These are phyloP conservation scores for Lachancea nothofagi DNA, from an alignment of 805 yeast genomes.

Conservation along the genomic window DNA sequence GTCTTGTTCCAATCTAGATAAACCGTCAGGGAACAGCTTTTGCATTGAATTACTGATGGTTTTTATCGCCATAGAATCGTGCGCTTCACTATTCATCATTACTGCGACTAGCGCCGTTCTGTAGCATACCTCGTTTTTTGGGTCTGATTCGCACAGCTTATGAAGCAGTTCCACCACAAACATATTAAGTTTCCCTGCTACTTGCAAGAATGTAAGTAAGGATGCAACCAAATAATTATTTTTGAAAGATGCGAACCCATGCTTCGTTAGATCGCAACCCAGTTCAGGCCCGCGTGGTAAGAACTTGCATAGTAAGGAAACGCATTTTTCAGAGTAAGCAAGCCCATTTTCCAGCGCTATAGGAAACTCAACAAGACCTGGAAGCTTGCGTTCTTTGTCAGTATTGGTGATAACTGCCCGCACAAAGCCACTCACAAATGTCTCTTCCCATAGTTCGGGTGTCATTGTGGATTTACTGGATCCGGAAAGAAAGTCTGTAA, in stretches of 20 bases:
- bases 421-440: constrained; percentile 52
- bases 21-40: constrained; percentile 17
- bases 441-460: constrained; percentile 50
- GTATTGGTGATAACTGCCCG: constrained; percentile 49
- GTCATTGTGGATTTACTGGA: constrained; percentile 31
- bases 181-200: constrained; percentile 20
- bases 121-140: constrained; percentile 21
- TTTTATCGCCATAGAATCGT: constrained; percentile 22
- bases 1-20: constrained; percentile 13
- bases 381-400: constrained; percentile 49
- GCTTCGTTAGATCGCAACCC: constrained; percentile 38
- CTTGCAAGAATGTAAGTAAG: constrained; percentile 27
- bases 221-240: constrained; percentile 54
- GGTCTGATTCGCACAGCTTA: constrained; percentile 16
- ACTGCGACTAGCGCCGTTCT: constrained; percentile 23
- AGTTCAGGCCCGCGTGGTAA: constrained; percentile 44
- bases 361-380: constrained; percentile 52
- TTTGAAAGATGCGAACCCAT: constrained; percentile 32
- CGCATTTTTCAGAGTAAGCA: constrained; percentile 28
- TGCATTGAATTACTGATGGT: constrained; percentile 18
- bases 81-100: constrained; percentile 19
- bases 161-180: constrained; percentile 19
- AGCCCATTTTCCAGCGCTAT: constrained; percentile 32
- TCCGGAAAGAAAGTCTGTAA: constrained; percentile 28
- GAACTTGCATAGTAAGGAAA: constrained; percentile 37